Base-by-base conservation (phyloP, 345 rosid genomes). In the Linum usitatissimum region DNA sequence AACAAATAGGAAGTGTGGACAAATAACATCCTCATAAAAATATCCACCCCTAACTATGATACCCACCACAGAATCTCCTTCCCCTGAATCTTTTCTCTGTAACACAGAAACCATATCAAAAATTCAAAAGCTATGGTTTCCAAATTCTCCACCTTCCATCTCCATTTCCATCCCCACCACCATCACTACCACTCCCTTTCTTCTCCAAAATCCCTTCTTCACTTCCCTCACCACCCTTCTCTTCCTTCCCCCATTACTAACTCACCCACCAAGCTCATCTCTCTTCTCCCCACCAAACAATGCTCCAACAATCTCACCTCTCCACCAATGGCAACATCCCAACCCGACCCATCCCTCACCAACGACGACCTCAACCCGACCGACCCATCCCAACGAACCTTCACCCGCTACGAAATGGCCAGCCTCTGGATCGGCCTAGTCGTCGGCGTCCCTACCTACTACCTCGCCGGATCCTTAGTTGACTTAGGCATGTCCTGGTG, bases 401-500 rank as follows among this genome's bases (percentile, higher is more conserved):
- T 80, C 72, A 78, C 89, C 0, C 78, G 90, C 62, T 76, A 74
- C 76, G 98, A 89, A 70, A 84, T 92, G 93, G 87, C 98, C 15
- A 82, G 95, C 75, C 81, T 87, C 14, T 92, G 96, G 98, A 76
- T 92, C n/a, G 96, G 98, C 38, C 93, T 92, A 3, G 98, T 89
- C 9, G 95, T 89, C 15, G 98, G 98, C 28, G 96, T 92, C 14
- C 98, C 98, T 19, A 58, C 98, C 0, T 92, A 85, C 58, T 92
- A 89, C 81, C 71, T 92, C 6, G 98, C 98, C 0, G 98, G 95
- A 0, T 83, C 89, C 75, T 76, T 92, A 15, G 98, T 89, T 0
- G 96, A 92, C 63, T 76, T 92, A 6, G 98, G 98, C 42, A 92
- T 92, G 98, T 84, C 98, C 4, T 92, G 98, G 98, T 92, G 98